Conservation (phyloP, 495 filamentous ascomycete genomes). For the Aspergillus carlsbadensis region DNA sequence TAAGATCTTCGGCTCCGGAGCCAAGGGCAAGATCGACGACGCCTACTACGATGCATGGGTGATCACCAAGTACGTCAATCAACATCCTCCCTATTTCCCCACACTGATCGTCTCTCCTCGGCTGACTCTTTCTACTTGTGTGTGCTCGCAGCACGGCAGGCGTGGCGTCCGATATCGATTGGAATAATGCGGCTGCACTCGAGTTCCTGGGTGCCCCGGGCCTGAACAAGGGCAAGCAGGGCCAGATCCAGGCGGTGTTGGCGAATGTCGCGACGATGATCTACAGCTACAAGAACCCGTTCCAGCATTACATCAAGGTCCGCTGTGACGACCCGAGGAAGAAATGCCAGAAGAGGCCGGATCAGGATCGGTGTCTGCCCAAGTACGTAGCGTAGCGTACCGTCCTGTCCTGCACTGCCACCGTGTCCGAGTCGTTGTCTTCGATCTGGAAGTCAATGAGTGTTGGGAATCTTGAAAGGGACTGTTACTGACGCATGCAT, state of each 20-base stretch:
- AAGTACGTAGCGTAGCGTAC: conserved; percentile 4
- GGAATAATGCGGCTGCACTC: conserved; percentile 8
- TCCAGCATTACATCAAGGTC: conserved; percentile 13
- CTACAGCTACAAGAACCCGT: conserved; percentile 11
- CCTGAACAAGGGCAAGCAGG: conserved; percentile 7
- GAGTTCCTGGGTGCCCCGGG: conserved; percentile 10
- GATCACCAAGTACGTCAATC: conserved; percentile 4
- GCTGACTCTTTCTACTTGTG: no score
- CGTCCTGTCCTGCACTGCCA: no score
- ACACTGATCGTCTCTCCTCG: no score
- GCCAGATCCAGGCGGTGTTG: conserved; percentile 7
- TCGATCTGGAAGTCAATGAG: no score
- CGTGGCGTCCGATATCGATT: conserved; percentile 8
- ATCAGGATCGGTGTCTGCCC: conserved; percentile 12
- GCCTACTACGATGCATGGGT: conserved; percentile 10
- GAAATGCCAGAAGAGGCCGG: conserved; percentile 6
- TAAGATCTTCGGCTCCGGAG: neutral
- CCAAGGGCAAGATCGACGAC: conserved; percentile 4
- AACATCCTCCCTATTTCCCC: no score
- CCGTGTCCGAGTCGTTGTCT: no score
- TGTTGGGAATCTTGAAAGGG: no score
- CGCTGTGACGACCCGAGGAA: conserved; percentile 8
- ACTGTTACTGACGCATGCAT: conserved; percentile 13
- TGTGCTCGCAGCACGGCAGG: conserved; percentile 12
- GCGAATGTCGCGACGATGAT: conserved; percentile 7